Percentiles rank a stretch among this genome's conserved stretches.
phyloP scores from a whole-genome alignment of 208 protist species.

The Trichomonas tenax region DNA sequence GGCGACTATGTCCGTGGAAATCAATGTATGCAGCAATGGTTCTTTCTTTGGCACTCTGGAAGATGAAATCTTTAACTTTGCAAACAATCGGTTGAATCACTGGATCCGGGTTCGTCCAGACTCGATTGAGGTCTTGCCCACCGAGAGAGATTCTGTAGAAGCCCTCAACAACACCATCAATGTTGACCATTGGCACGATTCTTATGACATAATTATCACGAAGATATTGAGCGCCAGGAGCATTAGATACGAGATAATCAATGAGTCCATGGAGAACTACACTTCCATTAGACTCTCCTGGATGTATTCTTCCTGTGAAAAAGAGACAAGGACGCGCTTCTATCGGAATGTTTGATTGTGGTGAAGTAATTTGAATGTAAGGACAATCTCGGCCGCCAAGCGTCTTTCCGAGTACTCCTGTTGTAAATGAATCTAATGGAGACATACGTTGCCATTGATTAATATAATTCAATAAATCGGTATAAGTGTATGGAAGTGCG shows the following conservation, averaged over 20 bases:
- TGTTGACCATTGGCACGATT: slow-evolving; percentile 1
- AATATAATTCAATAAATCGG: background rate
- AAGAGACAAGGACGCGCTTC: slow-evolving; percentile 47
- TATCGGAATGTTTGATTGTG: background rate
- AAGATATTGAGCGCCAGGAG: background rate
- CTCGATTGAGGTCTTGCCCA: background rate
- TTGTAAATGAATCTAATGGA: background rate
- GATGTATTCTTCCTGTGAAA: slow-evolving; percentile 78
- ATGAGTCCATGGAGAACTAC: slow-evolving; percentile 73
- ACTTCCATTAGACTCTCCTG: slow-evolving; percentile 77
- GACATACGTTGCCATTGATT: background rate
- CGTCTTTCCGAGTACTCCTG: background rate
- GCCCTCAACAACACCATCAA: background rate
- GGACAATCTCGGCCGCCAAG: background rate
- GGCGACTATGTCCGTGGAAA: background rate
- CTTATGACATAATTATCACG: background rate
- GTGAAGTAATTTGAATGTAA: background rate
- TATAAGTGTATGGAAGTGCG: background rate
- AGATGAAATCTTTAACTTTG: background rate
- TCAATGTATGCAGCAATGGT: background rate
- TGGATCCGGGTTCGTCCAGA: slow-evolving; percentile 21
- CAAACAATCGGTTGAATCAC: slow-evolving; percentile 36
- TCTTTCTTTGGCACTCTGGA: background rate
- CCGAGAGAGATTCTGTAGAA: background rate
- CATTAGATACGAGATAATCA: background rate